Conservation (phyloP, 306 rosid genomes). For the Quercus parvula region DNA sequence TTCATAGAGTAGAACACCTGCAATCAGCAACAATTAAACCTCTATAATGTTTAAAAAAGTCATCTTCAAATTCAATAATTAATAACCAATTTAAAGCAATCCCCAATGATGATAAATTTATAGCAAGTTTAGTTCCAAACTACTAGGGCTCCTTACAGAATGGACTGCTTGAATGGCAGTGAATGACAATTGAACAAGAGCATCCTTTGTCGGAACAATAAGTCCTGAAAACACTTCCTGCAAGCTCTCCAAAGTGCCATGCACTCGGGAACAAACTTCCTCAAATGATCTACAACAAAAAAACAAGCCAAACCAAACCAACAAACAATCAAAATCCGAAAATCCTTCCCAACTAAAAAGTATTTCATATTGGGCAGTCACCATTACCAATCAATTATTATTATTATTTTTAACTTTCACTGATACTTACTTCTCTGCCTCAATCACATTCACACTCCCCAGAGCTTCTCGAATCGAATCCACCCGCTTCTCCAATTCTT, state of each 20-base stretch:
- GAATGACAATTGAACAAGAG: conserved; percentile 40
- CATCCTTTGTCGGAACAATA: conserved; percentile 41
- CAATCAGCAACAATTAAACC: conserved; percentile 15
- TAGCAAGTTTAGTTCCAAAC: background rate
- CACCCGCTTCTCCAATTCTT: conserved; percentile 30
- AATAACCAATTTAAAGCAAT: background rate
- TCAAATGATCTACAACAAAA: conserved; percentile 68
- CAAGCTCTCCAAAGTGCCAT: conserved; percentile 40
- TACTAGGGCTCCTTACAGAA: conserved; percentile 53
- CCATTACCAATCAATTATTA: conserved; percentile 1
- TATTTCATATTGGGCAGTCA: background rate
- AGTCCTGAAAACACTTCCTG: conserved; percentile 31
- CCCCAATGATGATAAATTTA: background rate
- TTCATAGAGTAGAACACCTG: conserved; percentile 71
- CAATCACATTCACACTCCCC: conserved; percentile 42
- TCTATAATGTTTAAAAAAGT: conserved; percentile 5
- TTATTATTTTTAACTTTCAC: background rate
- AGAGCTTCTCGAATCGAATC: conserved; percentile 40
- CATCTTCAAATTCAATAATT: background rate
- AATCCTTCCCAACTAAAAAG: background rate
- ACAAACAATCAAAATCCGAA: conserved; percentile 1
- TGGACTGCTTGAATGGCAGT: conserved; percentile 44
- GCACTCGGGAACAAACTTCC: conserved; percentile 53
- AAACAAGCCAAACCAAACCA: conserved; percentile 17
- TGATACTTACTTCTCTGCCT: conserved; percentile 75